These are phyloP conservation scores for Akanthomyces lecanii DNA, from an alignment of 2,329 filamentous ascomycete genomes.

Conservation along the genomic window DNA sequence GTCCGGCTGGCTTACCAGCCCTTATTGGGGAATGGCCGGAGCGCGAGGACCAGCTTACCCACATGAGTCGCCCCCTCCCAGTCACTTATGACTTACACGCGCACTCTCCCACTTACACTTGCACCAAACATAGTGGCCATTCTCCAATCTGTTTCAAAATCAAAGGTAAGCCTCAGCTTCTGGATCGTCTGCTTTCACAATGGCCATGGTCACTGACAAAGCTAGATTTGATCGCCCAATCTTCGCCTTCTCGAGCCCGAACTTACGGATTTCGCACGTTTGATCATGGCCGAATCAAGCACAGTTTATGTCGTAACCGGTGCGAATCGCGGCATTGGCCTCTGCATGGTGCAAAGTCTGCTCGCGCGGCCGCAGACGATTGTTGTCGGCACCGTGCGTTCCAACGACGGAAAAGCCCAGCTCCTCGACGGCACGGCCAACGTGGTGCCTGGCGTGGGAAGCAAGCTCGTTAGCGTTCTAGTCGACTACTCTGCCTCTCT, in stretches of 20 bases:
- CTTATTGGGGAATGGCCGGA: not conserved
- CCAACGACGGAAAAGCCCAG: conserved; percentile 20
- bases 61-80: conserved; percentile 5
- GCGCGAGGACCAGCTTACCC: not conserved
- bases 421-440: conserved; percentile 22
- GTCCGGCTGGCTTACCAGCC: not conserved
- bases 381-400: conserved; percentile 35
- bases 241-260: not conserved
- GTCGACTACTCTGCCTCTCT: conserved; percentile 34
- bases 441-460: conserved; percentile 26
- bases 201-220: not conserved
- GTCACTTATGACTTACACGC: conserved; percentile 5
- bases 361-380: conserved; percentile 52
- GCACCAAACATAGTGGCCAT: not conserved
- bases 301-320: conserved; percentile 38
- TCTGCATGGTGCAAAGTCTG: conserved; percentile 33
- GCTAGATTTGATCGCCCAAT: not conserved
- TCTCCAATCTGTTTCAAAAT: not conserved
- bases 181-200: not conserved
- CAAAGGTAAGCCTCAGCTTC: not conserved
- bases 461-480: conserved; percentile 32
- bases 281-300: conserved; percentile 17
- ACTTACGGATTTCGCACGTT: not conserved
- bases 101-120: conserved; percentile 10
- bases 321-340: conserved; percentile 38